Base-by-base conservation (phyloP, 768 basidiomycete genomes). In the Kwoniella europaea region DNA sequence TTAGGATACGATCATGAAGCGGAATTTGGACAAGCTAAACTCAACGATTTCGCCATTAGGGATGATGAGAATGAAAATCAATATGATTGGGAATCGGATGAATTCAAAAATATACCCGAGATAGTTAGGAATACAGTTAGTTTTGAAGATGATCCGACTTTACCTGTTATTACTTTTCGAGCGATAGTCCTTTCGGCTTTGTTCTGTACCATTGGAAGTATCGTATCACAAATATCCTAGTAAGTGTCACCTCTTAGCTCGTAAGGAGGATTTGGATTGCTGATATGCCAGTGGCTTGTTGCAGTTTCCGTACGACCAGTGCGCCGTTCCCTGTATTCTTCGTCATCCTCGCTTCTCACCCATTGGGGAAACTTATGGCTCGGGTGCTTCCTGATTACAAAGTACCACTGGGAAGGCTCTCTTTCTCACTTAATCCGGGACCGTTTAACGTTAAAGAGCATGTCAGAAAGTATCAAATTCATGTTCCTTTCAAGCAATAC, bases 301-400 rank as follows among this genome's bases (percentile, higher is more conserved):
- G 4, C 20, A 69, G 68, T 41, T 69, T 69, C n/a, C 20, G 68
- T n/a, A 69, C 68, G 27, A 69, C 68, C 16, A 43, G 2, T 55
- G 68, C 68, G 3, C 68, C 68, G 4, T 69, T 69, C 68, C 68
- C 68, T 1, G 68, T 69, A 18, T 69, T 69, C 61, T 69, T 69
- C 53, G 68, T 69, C 60, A 69, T 69, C 29, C 52, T 64, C 3
- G 63, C 63, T n/a, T 64, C 63, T 15, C 13, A 20, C 5, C 63
- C 63, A 3, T n/a, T 64, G 20, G 63, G 63, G 0, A 53, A 52
- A 52, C 24, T 52, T 12, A 13, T 64, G 13, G 63, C 63, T 13
- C 12, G 24, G 13, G 18, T 53, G 15, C 29, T 64, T 13, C 63
- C 63, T n/a, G 52, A 53, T 20, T 53, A 64, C 3, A 64, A 24